Evolutionary conservation across 805 yeast genomes (phyloP).

Genomic region (Wickerhamomyces silvicola): DNA sequence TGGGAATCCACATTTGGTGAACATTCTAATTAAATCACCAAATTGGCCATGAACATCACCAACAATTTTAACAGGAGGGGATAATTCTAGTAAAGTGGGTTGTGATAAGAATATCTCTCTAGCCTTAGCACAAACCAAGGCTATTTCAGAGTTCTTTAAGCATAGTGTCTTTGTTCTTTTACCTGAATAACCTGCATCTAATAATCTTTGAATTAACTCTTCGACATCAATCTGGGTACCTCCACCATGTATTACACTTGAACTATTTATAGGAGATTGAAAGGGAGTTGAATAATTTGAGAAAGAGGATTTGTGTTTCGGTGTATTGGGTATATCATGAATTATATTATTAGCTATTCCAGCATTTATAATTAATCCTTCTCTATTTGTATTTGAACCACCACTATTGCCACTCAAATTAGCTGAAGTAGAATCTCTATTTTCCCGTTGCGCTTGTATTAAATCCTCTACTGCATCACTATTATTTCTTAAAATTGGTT

Average conservation of each 20-base stretch:
- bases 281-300: constrained; percentile 20
- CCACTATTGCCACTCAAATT: too few relatives aligned
- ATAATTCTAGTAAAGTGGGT: constrained; percentile 81
- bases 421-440: too few relatives aligned
- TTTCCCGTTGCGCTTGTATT: constrained; percentile 5
- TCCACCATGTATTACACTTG: constrained; percentile 11
- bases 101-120: constrained; percentile 86
- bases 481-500: constrained; percentile 58
- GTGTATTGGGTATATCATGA: constrained; percentile 23
- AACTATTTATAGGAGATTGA: constrained; percentile 20
- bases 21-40: constrained; percentile 81
- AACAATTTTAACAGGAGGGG: constrained; percentile 72
- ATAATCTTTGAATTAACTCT: constrained; percentile 79
- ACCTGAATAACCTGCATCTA: constrained; percentile 95
- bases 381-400: constrained; percentile 2
- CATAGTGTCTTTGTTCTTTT: constrained; percentile 88
- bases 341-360: too few relatives aligned
- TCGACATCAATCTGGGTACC: constrained; percentile 51
- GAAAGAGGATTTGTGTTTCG: constrained; percentile 19
- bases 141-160: constrained; percentile 83
- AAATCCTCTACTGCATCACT: constrained; percentile 22
- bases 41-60: constrained; percentile 98
- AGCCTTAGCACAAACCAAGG: constrained; percentile 78
- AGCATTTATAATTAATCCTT: constrained; percentile 1
- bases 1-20: constrained; percentile 95